phyloP scores from a whole-genome alignment of 805 yeast genomes.

The Ogataea neopini region DNA sequence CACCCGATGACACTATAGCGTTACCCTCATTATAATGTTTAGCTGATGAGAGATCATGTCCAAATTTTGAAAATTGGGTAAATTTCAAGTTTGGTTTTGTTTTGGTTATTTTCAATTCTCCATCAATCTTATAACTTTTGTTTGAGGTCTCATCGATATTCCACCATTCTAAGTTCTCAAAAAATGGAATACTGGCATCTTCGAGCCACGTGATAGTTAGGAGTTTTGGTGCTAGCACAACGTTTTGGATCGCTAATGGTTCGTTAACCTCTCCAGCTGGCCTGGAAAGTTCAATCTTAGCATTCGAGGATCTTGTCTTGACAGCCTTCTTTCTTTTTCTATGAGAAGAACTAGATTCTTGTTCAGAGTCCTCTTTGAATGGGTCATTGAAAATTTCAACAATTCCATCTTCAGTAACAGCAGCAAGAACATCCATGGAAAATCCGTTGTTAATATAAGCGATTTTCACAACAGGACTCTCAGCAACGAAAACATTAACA shows the following conservation, averaged over 20 bases:
- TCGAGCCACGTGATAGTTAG: conserved; percentile 62
- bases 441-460: conserved; percentile 36
- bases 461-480: conserved; percentile 55
- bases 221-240: conserved; percentile 32
- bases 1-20: conserved; percentile 64
- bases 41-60: conserved; percentile 55
- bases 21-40: conserved; percentile 60
- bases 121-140: conserved; percentile 26
- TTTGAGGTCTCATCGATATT: conserved; percentile 26
- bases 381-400: conserved; percentile 73
- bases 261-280: conserved; percentile 40
- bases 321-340: conserved; percentile 50
- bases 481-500: conserved; percentile 64
- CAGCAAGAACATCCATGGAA: conserved; percentile 44
- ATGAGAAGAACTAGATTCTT: conserved; percentile 20
- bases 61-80: conserved; percentile 43
- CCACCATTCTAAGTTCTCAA: conserved; percentile 56
- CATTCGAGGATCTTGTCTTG: conserved; percentile 52
- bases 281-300: conserved; percentile 47
- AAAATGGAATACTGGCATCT: conserved; percentile 54
- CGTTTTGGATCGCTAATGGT: conserved; percentile 27
- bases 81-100: conserved; percentile 43
- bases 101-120: conserved; percentile 35
- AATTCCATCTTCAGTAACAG: conserved; percentile 71
- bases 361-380: conserved; percentile 23